A percentile compares a stretch with the other conserved stretches of the same genome.
Evolutionary conservation across 805 yeast genomes (phyloP).

Genomic region (Saturnispora bothae): DNA sequence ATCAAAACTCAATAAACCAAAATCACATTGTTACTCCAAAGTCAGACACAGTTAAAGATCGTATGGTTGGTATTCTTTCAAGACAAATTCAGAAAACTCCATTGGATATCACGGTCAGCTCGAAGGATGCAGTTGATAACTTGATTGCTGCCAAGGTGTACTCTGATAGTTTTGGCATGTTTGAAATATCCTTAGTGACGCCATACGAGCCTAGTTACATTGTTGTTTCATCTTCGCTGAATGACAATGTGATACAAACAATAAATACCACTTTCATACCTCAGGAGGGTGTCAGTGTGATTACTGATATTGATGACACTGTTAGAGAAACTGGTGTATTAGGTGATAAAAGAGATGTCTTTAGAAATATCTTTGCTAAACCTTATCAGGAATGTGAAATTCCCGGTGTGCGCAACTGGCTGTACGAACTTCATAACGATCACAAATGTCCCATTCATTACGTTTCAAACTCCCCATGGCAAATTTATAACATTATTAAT

Average conservation of each 20-base stretch:
- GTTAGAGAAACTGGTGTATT: conserved; percentile 83
- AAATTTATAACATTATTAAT: conserved; percentile 51
- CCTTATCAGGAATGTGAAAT: conserved; percentile 59
- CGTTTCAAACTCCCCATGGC: conserved; percentile 95
- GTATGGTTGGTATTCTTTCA: conserved; percentile 64
- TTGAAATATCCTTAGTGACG: conserved; percentile 42
- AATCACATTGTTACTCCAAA: conserved; percentile 8
- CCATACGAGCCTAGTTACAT: conserved; percentile 52
- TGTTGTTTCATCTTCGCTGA: conserved; percentile 37
- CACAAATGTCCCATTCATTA: conserved; percentile 59
- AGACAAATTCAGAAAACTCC: conserved; percentile 51
- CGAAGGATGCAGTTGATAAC: conserved; percentile 29
- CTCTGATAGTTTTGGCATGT: conserved; percentile 63
- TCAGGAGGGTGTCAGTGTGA: conserved; percentile 52
- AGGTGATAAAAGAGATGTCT: conserved; percentile 75
- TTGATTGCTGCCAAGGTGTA: conserved; percentile 24
- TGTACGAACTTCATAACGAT: conserved; percentile 34
- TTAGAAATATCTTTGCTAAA: conserved; percentile 65
- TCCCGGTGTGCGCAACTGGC: conserved; percentile 70
- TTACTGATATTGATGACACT: conserved; percentile 93
- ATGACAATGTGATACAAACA: conserved; percentile 38
- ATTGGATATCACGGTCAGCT: conserved; percentile 44
- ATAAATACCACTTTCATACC: conserved; percentile 34
- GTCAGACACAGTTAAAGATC: conserved; percentile 37
- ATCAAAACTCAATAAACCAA: conserved; percentile 17